Evolutionary conservation across 2,329 filamentous ascomycete species (phyloP), one percentile per base, ranked within the genome.

Genomic region (Alternaria longipes): DNA sequence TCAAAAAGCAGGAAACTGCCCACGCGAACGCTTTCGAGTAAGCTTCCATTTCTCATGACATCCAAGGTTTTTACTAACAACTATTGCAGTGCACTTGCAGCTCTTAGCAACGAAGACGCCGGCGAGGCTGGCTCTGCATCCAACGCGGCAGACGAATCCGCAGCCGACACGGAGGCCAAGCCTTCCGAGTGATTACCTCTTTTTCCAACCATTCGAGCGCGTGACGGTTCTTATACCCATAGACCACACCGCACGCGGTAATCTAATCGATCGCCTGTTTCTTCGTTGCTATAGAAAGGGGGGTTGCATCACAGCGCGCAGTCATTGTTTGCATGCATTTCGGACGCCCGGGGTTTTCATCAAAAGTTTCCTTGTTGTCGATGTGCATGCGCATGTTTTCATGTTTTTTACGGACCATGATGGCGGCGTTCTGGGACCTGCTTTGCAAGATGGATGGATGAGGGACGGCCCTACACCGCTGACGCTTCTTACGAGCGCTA

Each of bases 21-120:
- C 77, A 80, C 75, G 88, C 90, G 70, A 99, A 99, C 84, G 90
- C 94, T 71, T 99, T 97, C 84, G 94, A 93, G 94, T 97, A 88
- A 85, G 90, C 70, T 40, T 28, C 16, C 3, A 9, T n/a, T 41
- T 3, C 2, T 20, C 5, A 14, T 50, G 8, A 30, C 12, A 18
- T 26, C 20, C 30, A 30, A 32, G 6, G 5, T 14, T 4, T 8
- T 12, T 38, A 60, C 67, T 76, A 66, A 75, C 63, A 56, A n/a
- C 41, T 20, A 34, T 60, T 60, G 9, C 47, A 86, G 84, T 81
- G 84, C 85, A 63, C 82, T 86, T 66, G 84, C 83, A 76, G 79
- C 78, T 71, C 82, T 86, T 86, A 81, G 83, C 64, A 68, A 84
- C 86, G 82, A 83, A 65, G 67, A 84, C 86, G 80, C 89, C 85